Conservation (phyloP, 805 yeast species). For the Ogataea polymorpha region DNA sequence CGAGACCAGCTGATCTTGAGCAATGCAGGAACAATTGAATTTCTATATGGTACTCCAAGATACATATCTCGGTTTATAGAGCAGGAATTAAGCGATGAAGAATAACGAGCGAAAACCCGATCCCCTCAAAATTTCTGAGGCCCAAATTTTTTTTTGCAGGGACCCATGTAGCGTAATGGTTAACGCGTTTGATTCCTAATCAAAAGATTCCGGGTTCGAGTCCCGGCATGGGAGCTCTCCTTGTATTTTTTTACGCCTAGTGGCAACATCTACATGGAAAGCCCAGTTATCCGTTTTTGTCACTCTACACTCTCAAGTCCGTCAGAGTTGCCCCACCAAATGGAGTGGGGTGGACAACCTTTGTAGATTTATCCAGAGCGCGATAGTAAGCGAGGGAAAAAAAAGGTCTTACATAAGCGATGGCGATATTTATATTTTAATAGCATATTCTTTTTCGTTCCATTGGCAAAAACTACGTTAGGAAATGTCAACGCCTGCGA, state of each 20-base stretch:
- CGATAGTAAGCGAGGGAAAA: not conserved
- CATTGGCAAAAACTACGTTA: slow-evolving; percentile 7
- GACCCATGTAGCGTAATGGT: slow-evolving; percentile 56
- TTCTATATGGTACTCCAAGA: slow-evolving; percentile 8
- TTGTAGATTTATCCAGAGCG: no score
- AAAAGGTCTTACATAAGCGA: slow-evolving; percentile 4
- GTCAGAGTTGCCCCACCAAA: no score
- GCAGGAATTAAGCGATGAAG: not conserved
- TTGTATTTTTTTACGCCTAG: slow-evolving; percentile 3
- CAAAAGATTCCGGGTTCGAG: slow-evolving; percentile 60
- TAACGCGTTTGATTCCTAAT: slow-evolving; percentile 59
- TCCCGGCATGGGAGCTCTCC: slow-evolving; percentile 36
- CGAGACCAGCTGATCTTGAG: slow-evolving; percentile 21
- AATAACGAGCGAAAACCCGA: no score
- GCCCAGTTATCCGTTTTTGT: no score
- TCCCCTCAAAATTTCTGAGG: slow-evolving; percentile 3
- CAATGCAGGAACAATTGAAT: slow-evolving; percentile 15
- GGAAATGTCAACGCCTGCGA: slow-evolving; percentile 94
- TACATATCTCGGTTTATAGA: slow-evolving; percentile 6
- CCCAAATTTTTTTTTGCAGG: slow-evolving; percentile 12
- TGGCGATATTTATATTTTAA: not conserved
- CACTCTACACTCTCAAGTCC: no score
- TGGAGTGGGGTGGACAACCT: no score
- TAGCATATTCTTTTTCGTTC: slow-evolving; percentile 9
- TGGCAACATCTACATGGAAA: no score